Conservation (phyloP, 768 basidiomycete species). For the Lyophyllum atratum region DNA sequence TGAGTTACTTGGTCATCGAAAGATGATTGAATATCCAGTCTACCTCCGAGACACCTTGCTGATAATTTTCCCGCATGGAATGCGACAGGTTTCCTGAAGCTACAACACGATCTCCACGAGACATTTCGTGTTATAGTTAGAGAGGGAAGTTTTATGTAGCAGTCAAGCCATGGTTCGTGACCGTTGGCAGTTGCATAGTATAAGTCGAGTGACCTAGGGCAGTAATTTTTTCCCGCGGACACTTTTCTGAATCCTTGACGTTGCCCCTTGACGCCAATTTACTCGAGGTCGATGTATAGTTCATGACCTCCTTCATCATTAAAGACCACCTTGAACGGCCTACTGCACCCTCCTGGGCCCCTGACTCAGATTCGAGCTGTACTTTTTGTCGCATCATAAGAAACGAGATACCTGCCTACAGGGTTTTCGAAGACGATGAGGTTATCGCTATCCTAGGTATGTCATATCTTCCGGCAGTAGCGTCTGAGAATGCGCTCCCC, state of each 20-base stretch:
- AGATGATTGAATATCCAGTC: constrained; percentile 9
- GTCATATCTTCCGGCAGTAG: constrained; percentile 5
- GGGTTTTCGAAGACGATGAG: constrained; percentile 61
- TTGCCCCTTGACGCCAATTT: not conserved
- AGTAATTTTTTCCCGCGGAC: not conserved
- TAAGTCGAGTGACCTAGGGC: too few relatives aligned
- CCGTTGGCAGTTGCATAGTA: too few relatives aligned
- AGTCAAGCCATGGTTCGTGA: too few relatives aligned
- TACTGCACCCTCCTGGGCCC: constrained; percentile 49
- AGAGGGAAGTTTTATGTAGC: not conserved
- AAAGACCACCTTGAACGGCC: constrained; percentile 54
- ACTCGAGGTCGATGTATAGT: not conserved
- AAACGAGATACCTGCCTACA: constrained; percentile 46
- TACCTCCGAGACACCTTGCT: constrained; percentile 60
- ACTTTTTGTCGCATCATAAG: constrained; percentile 68
- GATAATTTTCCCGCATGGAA: constrained; percentile 43
- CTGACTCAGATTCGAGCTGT: constrained; percentile 44
- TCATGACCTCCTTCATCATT: constrained; percentile 78
- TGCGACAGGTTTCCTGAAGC: constrained; percentile 34
- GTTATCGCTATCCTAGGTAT: constrained; percentile 68
- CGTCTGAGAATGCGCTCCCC: not conserved
- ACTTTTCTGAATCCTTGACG: not conserved
- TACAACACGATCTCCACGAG: constrained; percentile 33
- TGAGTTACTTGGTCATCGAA: not conserved
- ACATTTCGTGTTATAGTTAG: constrained; percentile 24